Base-by-base conservation (phyloP, 2,329 filamentous ascomycete species). In the Ophiocordyceps australis region DNA sequence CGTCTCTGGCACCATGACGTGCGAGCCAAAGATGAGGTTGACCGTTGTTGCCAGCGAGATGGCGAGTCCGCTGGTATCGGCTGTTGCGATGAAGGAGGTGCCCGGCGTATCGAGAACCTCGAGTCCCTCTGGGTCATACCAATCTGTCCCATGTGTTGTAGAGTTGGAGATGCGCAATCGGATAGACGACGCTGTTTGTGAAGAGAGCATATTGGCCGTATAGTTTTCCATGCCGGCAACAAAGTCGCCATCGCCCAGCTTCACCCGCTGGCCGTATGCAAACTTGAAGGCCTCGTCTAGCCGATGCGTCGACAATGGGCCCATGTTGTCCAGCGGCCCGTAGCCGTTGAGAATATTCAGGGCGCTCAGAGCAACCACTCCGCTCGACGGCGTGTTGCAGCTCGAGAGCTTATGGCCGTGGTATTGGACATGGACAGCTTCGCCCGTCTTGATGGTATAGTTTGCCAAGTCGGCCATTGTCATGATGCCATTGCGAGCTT, bases 281-380 rank as follows among this genome's bases (percentile, higher is more conserved):
- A 85, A 92, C 7, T 77, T 60, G 31, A 91, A 76, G 2, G 80
- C 75, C 54, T 93, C 82, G 34, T 86, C 73, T n/a, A 92, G 52
- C 0, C 75, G 60, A 43, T 93, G 82, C 0, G 76, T 80, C 20
- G 71, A 80, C 1, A 81, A 43, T 3, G 56, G 50, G 2, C 54
- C 49, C 2, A 60, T 49, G 9, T 68, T 52, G 12, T 68, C 72
- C 24, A 86, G 71, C 14, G 57, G 58, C 0, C 65, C 52, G 40
- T 82, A 91, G 0, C 77, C 77, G 32, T 74, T 63, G 22, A 86
- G 50, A 14, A 74, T 77, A 30, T 89, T 91, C 38, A 92, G 49
- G 0, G 70, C 63, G n/a, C 68, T 69, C 32, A 85, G 51, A 0
- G 71, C 74, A 0, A 91, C 76, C 3, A 62, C 59, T 4, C 83